A percentile compares a stretch with the other conserved stretches of the same genome.
Conservation (phyloP, 306 rosid genomes). For the Cucurbita ficifolia region DNA sequence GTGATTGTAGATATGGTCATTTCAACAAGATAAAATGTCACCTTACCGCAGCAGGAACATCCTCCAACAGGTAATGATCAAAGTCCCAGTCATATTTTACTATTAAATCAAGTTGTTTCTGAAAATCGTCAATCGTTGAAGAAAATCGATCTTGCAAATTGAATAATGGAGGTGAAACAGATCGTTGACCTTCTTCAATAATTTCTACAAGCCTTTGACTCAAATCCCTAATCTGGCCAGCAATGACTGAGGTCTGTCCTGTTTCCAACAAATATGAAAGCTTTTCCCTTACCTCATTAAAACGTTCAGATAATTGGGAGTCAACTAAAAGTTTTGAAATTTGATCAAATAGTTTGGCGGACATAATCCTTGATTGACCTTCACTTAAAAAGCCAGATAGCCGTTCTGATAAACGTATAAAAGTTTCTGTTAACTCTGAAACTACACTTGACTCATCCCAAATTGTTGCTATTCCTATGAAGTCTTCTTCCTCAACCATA, state of each 20-base stretch:
- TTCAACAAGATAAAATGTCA: conserved; percentile 56
- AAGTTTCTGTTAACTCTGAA: conserved; percentile 52
- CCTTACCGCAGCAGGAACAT: conserved; percentile 94
- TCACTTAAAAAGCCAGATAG: conserved; percentile 87
- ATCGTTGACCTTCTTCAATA: conserved; percentile 77
- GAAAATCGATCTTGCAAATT: conserved; percentile 72
- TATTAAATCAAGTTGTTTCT: conserved; percentile 87
- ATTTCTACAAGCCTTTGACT: conserved; percentile 74
- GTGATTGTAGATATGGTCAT: conserved; percentile 11
- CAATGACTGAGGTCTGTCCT: conserved; percentile 45
- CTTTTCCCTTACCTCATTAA: conserved; percentile 55
- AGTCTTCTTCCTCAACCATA: conserved; percentile 19
- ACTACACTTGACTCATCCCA: conserved; percentile 75
- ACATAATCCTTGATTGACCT: conserved; percentile 63
- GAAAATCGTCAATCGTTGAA: conserved; percentile 82
- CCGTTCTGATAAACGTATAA: conserved; percentile 57
- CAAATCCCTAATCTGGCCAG: conserved; percentile 66
- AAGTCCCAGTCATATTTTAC: conserved; percentile 98
- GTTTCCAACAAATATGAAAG: conserved; percentile 57
- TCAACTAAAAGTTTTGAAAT: conserved; percentile 69
- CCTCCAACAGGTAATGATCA: conserved; percentile 90
- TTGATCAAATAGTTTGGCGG: conserved; percentile 61
- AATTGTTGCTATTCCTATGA: conserved; percentile 29
- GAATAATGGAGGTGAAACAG: conserved; percentile 78
- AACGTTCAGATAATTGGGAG: conserved; percentile 57